Evolutionary conservation across 176 grass and related monocot genomes (phyloP).

Genomic region (Hordeum vulgare): DNA sequence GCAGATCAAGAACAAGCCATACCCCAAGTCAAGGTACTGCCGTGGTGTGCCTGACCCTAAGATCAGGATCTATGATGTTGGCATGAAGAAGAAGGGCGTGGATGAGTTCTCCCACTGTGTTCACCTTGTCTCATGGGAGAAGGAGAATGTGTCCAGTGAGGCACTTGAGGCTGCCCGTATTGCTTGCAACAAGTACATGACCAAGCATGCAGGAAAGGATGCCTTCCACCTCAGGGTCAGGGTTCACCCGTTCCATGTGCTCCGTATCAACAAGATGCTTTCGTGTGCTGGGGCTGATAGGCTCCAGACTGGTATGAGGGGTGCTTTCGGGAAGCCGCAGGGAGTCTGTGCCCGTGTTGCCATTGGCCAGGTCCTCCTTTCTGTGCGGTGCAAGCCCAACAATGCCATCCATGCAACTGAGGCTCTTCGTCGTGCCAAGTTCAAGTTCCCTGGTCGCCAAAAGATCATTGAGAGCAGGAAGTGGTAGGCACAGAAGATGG

Average conservation of each 20-base stretch:
- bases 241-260: slow-evolving; percentile 68
- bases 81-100: slow-evolving; percentile 70
- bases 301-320: slow-evolving; percentile 92
- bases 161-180: slow-evolving; percentile 84
- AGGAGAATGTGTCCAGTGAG: slow-evolving; percentile 80
- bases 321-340: slow-evolving; percentile 76
- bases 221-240: slow-evolving; percentile 73
- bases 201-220: slow-evolving; percentile 67
- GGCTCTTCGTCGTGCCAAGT: slow-evolving; percentile 69
- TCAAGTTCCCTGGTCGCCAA: slow-evolving; percentile 82
- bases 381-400: slow-evolving; percentile 56
- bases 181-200: slow-evolving; percentile 85
- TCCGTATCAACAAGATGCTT: slow-evolving; percentile 84
- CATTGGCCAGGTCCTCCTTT: slow-evolving; percentile 69
- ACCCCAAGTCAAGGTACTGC: slow-evolving; percentile 79
- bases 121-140: slow-evolving; percentile 71
- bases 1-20: slow-evolving; percentile 84
- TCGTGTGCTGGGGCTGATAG: slow-evolving; percentile 80
- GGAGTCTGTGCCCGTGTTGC: slow-evolving; percentile 58
- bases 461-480: slow-evolving; percentile 77
- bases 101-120: slow-evolving; percentile 71
- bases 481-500: slow-evolving; percentile 30
- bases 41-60: slow-evolving; percentile 76
- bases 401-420: slow-evolving; percentile 49
- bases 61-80: slow-evolving; percentile 84